Conservation (phyloP, 306 rosid genomes). For the Hippophae rhamnoides region DNA sequence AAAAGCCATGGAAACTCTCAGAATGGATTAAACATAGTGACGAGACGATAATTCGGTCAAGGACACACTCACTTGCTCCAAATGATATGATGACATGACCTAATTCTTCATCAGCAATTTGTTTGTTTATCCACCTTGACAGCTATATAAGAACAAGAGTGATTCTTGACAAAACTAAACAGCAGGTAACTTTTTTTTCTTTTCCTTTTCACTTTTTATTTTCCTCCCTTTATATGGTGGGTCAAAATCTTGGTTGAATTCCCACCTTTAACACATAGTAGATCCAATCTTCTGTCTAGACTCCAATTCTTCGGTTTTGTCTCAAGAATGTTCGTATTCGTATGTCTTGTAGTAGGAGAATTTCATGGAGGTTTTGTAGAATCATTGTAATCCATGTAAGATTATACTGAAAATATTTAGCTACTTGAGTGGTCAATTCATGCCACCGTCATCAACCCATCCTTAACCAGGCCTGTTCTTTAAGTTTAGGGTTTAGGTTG, state of each 20-base stretch:
- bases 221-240: background rate
- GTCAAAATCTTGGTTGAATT: background rate
- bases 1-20: conserved; percentile 87
- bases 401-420: too few species aligned
- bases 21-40: conserved; percentile 87
- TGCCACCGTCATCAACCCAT: too few species aligned
- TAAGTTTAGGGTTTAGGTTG: too few species aligned
- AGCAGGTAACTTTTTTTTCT: conserved; percentile 28
- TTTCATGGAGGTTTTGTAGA: too few species aligned
- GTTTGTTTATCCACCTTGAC: conserved; percentile 19
- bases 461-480: too few species aligned
- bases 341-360: too few species aligned
- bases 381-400: too few species aligned
- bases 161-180: conserved; percentile 19
- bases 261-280: too few species aligned
- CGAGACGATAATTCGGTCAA: conserved; percentile 68
- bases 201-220: background rate
- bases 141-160: conserved; percentile 14
- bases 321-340: too few species aligned
- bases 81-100: conserved; percentile 31
- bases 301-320: too few species aligned
- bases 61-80: conserved; percentile 45
- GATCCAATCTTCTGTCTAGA: too few species aligned
- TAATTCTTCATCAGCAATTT: conserved; percentile 5
- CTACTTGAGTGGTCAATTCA: too few species aligned